Evolutionary conservation across 352 stramenopile species (phyloP).

Genomic region (Phytophthora pisi): DNA sequence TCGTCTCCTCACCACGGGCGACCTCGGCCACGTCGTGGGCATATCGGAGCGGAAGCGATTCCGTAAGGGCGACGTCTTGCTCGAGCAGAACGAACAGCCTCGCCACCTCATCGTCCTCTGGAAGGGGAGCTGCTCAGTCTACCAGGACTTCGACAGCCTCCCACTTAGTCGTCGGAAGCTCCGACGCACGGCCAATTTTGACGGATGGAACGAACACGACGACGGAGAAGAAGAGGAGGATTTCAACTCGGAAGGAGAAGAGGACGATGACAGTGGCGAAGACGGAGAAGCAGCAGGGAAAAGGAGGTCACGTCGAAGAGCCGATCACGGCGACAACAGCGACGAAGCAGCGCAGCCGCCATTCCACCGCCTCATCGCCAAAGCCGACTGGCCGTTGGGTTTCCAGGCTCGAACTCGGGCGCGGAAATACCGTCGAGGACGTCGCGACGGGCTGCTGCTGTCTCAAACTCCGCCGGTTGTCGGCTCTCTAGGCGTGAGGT

Average conservation of each 20-base stretch:
- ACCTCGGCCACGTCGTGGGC: conserved; percentile 73
- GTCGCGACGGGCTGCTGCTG: conserved; percentile 54
- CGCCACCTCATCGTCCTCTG: conserved; percentile 59
- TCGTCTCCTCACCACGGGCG: conserved; percentile 58
- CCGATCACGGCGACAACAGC: conserved; percentile 9
- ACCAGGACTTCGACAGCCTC: conserved; percentile 63
- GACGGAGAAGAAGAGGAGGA: conserved; percentile 9
- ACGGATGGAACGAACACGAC: conserved; percentile 19
- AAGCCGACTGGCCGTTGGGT: conserved; percentile 65
- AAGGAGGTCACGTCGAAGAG: conserved; percentile 5
- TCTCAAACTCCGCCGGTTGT: conserved; percentile 16
- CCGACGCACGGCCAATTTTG: conserved; percentile 20
- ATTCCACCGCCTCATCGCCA: conserved; percentile 66
- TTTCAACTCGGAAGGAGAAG: conserved; percentile 11
- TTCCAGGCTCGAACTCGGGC: conserved; percentile 59
- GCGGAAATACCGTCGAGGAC: conserved; percentile 48
- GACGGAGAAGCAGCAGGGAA: background rate
- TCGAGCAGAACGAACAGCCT: conserved; percentile 67
- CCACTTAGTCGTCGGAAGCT: conserved; percentile 39
- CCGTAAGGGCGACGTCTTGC: conserved; percentile 66
- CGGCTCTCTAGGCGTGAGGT: background rate
- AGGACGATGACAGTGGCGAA: conserved; percentile 5
- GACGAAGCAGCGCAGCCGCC: conserved; percentile 40
- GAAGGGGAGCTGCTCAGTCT: conserved; percentile 70
- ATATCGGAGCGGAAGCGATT: conserved; percentile 75